Base-by-base conservation (phyloP, 768 basidiomycete genomes). In the Suillus bovinus region DNA sequence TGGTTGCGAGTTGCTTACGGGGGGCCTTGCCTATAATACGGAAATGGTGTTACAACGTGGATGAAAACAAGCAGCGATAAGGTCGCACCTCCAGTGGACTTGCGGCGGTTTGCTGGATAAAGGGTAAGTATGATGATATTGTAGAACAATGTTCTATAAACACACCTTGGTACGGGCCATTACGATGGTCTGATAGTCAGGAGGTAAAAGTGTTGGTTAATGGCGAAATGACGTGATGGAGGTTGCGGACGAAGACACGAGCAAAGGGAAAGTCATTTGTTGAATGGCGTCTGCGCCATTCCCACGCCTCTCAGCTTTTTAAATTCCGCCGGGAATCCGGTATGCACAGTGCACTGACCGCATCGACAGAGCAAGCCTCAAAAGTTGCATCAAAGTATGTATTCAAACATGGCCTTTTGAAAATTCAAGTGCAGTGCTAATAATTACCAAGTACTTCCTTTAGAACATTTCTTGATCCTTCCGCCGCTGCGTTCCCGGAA, bases 1-100 rank as follows among this genome's bases (percentile, higher is more conserved):
- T 96, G 80, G 94, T 93, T 22, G 94, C 94, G 79, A 96, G 87
- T 79, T 95, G 93, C 78, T 94, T 94, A 83, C 93, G 90, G 63
- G 93, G 93, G 58, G 91, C 91, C 77, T 93, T 93, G 74, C 91
- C 91, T 91, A 70, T 14, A 69, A 52, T 65, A 66, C 61, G 63
- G 65, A 70, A 66, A 68, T 39, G 38, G 72, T 67, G 66, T 67
- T 63, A 64, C 61, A 61, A 50, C 58, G 53, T 41, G 58, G 58
- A 63, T 61, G 66, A 62, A 53, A 63, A 66, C 63, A 33, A 61
- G 38, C 17, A 4, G 54, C 13, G 66, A 66, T 62, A 68, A 63
- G 68, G 69, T 79, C 86, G 69, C 70, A 88, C 94, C 95, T 90
- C 96, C 96, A 67, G 96, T 97, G 62, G 96, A 97, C 84, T 98